Evolutionary conservation across 2,329 filamentous ascomycete genomes (phyloP).

Genomic region (Ceratocystis albifundus): DNA sequence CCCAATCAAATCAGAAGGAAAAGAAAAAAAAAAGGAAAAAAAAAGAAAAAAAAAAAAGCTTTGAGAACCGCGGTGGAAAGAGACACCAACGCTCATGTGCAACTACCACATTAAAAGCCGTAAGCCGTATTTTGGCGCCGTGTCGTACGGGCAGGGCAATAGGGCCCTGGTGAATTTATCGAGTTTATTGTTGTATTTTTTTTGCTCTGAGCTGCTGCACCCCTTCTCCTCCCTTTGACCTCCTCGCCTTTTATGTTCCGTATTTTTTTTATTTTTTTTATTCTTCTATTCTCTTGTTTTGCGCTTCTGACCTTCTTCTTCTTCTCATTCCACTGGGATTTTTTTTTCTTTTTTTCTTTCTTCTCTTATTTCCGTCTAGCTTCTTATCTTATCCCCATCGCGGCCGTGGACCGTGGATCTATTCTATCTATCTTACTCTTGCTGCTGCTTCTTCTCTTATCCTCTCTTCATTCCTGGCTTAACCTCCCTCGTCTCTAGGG

Average conservation of each 20-base stretch:
- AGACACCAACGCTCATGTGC: not conserved
- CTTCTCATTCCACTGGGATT: not conserved
- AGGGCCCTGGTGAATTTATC: not conserved
- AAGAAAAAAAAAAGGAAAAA: too few species aligned
- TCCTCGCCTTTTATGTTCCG: not conserved
- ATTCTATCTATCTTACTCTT: not conserved
- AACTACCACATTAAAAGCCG: not conserved
- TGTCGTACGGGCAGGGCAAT: slow-evolving; percentile 4
- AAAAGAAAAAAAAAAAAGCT: too few species aligned
- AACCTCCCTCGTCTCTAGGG: not conserved
- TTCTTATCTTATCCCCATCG: not conserved
- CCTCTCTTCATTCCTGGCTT: slow-evolving; percentile 3
- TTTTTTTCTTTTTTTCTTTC: not conserved
- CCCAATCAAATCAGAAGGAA: not conserved
- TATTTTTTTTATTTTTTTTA: not conserved
- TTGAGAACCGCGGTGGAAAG: not conserved
- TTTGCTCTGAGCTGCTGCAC: not conserved
- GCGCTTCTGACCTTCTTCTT: not conserved
- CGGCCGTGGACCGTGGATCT: too few species aligned
- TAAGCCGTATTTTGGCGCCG: not conserved
- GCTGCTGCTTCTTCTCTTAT: slow-evolving; percentile 5
- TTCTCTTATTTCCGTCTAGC: not conserved
- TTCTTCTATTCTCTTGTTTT: not conserved
- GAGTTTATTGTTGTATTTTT: not conserved
- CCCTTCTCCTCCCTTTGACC: not conserved